Conservation (phyloP, 306 rosid genomes). For the Arachis hypogaea region DNA sequence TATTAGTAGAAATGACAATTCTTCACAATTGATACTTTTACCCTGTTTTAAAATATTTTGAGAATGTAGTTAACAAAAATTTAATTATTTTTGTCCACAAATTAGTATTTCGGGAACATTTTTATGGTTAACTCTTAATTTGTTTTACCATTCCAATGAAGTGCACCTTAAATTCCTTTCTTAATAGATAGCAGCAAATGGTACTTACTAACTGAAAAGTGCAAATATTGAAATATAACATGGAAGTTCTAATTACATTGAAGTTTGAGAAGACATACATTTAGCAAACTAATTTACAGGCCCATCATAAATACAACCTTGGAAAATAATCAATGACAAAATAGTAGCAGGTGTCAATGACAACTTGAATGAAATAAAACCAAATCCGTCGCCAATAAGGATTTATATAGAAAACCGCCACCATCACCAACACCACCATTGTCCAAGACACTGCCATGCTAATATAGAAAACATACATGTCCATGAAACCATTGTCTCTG, state of each 20-base stretch:
- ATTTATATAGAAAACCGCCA: background rate
- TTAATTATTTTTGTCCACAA: no score
- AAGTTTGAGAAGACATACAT: background rate
- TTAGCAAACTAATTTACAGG: background rate
- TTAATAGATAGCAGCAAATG: no score
- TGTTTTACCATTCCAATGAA: no score
- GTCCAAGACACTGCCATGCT: slow-evolving; percentile 3
- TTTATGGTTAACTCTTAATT: no score
- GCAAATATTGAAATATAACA: background rate
- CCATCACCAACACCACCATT: background rate
- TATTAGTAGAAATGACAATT: no score
- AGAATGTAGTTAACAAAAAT: no score
- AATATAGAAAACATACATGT: background rate
- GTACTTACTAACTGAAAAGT: background rate
- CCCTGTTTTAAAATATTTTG: no score
- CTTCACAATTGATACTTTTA: no score
- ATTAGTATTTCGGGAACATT: no score
- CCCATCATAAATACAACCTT: background rate
- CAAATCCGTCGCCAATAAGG: background rate
- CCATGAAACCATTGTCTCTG: background rate
- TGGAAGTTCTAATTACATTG: background rate
- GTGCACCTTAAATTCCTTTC: no score
- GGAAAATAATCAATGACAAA: background rate
- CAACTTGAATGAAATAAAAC: background rate
- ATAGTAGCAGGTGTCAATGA: background rate